Conservation (phyloP, 179 eudicot species). For the Beta corolliflora region DNA sequence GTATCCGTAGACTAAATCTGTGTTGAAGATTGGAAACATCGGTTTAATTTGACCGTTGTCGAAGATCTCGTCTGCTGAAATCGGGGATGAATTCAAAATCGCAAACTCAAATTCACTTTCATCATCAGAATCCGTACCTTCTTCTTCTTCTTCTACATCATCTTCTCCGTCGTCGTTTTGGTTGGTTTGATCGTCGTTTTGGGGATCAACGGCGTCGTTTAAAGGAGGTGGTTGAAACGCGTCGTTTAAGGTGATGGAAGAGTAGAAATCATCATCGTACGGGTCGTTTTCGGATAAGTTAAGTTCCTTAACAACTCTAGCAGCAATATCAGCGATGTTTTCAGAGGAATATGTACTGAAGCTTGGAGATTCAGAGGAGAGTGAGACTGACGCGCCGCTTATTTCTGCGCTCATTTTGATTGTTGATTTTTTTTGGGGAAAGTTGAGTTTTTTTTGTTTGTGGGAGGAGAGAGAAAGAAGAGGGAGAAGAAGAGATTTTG, state of each 20-base stretch:
- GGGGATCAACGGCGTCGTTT: slow-evolving; percentile 15
- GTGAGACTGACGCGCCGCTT: slow-evolving; percentile 26
- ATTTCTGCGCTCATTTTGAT: not conserved
- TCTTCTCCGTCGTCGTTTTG: not conserved
- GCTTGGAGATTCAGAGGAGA: slow-evolving; percentile 45
- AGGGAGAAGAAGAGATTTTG: not conserved
- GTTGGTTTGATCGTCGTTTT: not conserved
- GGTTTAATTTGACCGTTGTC: slow-evolving; percentile 50
- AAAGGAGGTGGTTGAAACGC: not conserved
- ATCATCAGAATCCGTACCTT: slow-evolving; percentile 21
- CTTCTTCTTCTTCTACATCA: not conserved
- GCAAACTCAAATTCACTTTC: slow-evolving; percentile 68
- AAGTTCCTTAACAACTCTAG: slow-evolving; percentile 55
- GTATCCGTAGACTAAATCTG: slow-evolving; percentile 21
- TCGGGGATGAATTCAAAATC: slow-evolving; percentile 38
- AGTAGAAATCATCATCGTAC: slow-evolving; percentile 29
- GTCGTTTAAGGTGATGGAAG: not conserved
- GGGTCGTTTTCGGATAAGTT: slow-evolving; percentile 16
- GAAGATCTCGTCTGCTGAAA: slow-evolving; percentile 66
- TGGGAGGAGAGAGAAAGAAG: not conserved
- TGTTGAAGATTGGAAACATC: slow-evolving; percentile 42
- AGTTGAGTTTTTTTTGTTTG: not conserved
- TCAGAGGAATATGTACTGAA: slow-evolving; percentile 47
- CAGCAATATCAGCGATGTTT: slow-evolving; percentile 57
- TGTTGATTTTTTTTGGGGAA: not conserved